Base-by-base conservation (phyloP, 345 rosid genomes). In the Bruguiera gymnorhiza region DNA sequence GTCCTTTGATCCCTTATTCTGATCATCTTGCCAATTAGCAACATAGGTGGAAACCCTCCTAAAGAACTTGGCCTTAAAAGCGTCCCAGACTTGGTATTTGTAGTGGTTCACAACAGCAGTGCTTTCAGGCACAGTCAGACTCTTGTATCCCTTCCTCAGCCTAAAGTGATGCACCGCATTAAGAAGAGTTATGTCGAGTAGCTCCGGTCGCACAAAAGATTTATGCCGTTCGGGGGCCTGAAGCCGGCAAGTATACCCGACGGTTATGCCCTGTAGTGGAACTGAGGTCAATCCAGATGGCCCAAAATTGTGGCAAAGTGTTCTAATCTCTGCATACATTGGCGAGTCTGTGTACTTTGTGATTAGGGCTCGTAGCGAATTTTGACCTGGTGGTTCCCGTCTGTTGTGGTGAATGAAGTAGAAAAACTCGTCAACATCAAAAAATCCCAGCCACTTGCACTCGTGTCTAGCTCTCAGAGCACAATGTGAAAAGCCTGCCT, bases 61-160 rank as follows among this genome's bases (percentile, higher is more conserved):
- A 31, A 78, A 82, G 83, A 96, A 96, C 87, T 96, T 96, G 31
- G 97, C 83, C 71, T 87, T 86, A 65, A 92, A 96, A 5, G 87
- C 82, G 8, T 89, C 90, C 99, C 99, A 96, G n/a, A 84, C 96
- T 79, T 96, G 99, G 76, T 90, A 96, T 78, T 96, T 96, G 81
- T 92, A 96, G 78, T 96, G 99, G 80, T 96, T 96, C 76, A 92
- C 81, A 43, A 86, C 66, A 13, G 83, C 93, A 34, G 70, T 79
- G 80, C 79, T 86, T 80, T 90, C 94, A 43, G 86, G 85, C 69
- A 90, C 73, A 78, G 89, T 92, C 77, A 84, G 16, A 79, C 83
- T 81, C 62, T 80, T 81, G 50, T 79, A 82, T 39, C 97, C 96
- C 62, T 79, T 81, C 59, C 66, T 78, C 69, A 90, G 76, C 57